Percentiles rank a stretch among this genome's conserved stretches.
Evolutionary conservation across 208 protist species (phyloP).

Genomic region (Leishmania mexicana): DNA sequence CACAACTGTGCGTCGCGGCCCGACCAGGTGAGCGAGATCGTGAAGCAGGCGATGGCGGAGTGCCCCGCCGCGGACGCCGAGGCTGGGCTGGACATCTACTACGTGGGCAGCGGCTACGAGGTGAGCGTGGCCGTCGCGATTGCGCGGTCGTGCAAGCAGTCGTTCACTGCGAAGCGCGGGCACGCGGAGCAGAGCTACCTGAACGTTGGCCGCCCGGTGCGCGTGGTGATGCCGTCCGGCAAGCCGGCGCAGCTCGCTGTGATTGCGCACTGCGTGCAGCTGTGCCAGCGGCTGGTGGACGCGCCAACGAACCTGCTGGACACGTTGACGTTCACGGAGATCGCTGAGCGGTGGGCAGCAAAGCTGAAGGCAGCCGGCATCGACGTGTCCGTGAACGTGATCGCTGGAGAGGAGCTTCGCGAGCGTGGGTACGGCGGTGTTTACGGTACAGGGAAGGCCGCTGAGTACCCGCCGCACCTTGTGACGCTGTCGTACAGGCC

Average conservation of each 20-base stretch:
- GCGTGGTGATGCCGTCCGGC: conserved; percentile 46
- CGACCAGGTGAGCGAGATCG: conserved; percentile 52
- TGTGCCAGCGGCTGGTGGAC: conserved; percentile 86
- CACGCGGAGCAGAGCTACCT: conserved; percentile 49
- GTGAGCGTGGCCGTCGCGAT: conserved; percentile 52
- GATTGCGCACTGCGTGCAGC: conserved; percentile 57
- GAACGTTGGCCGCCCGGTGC: conserved; percentile 33
- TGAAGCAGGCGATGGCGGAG: conserved; percentile 47
- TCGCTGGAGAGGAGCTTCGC: conserved; percentile 81
- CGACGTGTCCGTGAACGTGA: conserved; percentile 44
- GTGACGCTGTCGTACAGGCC: conserved; percentile 84
- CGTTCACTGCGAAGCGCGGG: conserved; percentile 72
- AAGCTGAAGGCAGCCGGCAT: conserved; percentile 39
- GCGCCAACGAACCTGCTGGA: conserved; percentile 85
- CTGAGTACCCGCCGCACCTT: conserved; percentile 81
- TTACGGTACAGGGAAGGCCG: conserved; percentile 85
- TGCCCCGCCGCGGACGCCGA: conserved; percentile 7
- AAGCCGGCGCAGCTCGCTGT: conserved; percentile 25
- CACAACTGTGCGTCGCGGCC: conserved; percentile 80
- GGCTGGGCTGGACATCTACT: conserved; percentile 58
- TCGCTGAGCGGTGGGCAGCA: conserved; percentile 46
- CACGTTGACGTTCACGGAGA: conserved; percentile 83
- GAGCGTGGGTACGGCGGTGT: conserved; percentile 85
- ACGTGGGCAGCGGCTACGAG: conserved; percentile 40
- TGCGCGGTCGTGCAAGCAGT: conserved; percentile 54